Conservation (phyloP, 495 filamentous ascomycete genomes). For the Aspergillus campestris region DNA sequence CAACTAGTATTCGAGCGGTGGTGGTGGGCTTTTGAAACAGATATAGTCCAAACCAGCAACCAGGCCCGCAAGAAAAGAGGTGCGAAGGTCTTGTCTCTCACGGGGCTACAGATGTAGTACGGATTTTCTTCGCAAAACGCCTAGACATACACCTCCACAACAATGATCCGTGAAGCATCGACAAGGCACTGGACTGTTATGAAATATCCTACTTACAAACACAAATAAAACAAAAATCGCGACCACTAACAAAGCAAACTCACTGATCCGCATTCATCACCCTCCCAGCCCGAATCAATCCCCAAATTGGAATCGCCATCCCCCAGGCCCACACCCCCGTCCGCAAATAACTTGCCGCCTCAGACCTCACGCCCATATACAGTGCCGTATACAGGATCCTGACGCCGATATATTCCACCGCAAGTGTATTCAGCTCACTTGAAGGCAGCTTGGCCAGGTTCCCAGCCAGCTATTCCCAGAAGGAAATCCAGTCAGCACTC, state of each 20-base stretch:
- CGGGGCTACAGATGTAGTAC: neutral
- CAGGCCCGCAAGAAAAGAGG: constrained; percentile 21
- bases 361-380: constrained; percentile 18
- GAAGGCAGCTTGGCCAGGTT: constrained; percentile 19
- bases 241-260: too few relatives aligned
- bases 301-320: constrained; percentile 18
- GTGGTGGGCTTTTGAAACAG: constrained; percentile 44
- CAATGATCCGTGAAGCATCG: too few relatives aligned
- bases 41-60: constrained; percentile 34
- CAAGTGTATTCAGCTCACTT: constrained; percentile 16
- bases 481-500: too few relatives aligned
- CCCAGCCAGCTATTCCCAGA: constrained; percentile 12
- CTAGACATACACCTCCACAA: too few relatives aligned
- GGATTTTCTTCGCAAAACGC: neutral
- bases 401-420: constrained; percentile 15
- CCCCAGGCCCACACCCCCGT: constrained; percentile 23
- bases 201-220: too few relatives aligned
- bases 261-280: constrained; percentile 1
- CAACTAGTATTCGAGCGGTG: constrained; percentile 39
- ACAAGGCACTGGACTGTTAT: too few relatives aligned
- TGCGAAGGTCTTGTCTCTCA: neutral
- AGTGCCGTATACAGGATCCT: constrained; percentile 16
- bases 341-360: constrained; percentile 16
- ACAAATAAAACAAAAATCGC: too few relatives aligned
- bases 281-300: constrained; percentile 13